Base-by-base conservation (phyloP, 2,329 filamentous ascomycete species). In the Torrubiella hemipterigena region DNA sequence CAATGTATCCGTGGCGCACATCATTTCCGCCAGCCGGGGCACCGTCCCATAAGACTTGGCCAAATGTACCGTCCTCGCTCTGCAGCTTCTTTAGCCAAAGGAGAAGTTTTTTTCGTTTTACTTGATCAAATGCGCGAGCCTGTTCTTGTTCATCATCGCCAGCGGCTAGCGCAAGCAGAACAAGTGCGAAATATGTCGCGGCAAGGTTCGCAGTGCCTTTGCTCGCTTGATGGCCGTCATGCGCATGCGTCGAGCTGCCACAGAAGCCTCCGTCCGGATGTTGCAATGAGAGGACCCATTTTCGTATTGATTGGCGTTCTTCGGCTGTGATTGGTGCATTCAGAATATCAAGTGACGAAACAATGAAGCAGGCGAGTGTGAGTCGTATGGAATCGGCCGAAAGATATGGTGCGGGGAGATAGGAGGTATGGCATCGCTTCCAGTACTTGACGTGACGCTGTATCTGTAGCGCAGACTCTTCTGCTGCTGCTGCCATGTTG, bases 361-460 rank as follows among this genome's bases (percentile, higher is more conserved):
- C 61, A 42, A 81, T 87, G 63, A 98, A 94, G 63, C 80, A 93
- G 42, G 77, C 86, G 33, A 96, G 74, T 5, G 81, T 81, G 63
- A 96, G 81, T 46, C 91, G 86, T 47, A 80, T 89, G 43, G 85
- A 85, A 60, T 98, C 91, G 53, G 81, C 91, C 51, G 77, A 69
- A 12, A 83, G 93, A 62, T 96, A 98, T 39, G 74, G 68, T 27
- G 77, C 69, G 0, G 91, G 91, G 6, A 98, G 75, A 38, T 80
- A 70, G 16, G 78, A 80, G 51, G 80, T 81, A 41, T 91, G 70
- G 53, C 89, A 95, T 50, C 87, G 78, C 42, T 86, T 73, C 79
- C 87, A 98, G 69, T 95, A 98, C 50, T 81, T 84, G 51, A 91
- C 65, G 54, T 98, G 91, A 35, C 67, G 70, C 29, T 71, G 63